phyloP scores from a whole-genome alignment of 2,329 filamentous ascomycete species.

The Trichoderma sp. region DNA sequence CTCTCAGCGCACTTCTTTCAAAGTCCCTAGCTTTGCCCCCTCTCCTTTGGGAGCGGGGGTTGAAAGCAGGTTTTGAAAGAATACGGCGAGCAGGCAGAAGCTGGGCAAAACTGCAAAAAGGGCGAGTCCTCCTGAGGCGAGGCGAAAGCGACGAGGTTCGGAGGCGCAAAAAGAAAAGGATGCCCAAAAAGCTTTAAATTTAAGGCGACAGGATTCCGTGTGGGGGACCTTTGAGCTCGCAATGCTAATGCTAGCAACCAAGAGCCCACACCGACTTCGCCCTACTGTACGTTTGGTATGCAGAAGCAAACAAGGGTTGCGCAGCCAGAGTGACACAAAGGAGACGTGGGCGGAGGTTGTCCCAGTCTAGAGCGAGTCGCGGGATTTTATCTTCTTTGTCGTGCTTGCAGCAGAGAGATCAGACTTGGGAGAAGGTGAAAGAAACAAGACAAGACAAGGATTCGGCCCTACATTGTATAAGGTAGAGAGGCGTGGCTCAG shows the following conservation, averaged over 20 bases:
- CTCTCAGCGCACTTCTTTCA: slow-evolving; percentile 18
- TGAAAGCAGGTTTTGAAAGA: slow-evolving; percentile 22
- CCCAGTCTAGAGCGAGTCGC: slow-evolving; percentile 14
- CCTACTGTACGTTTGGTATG: background rate
- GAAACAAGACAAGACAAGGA: background rate
- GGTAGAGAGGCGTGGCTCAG: background rate
- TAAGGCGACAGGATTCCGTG: background rate
- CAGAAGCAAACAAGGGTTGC: slow-evolving; percentile 4
- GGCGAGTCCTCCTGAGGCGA: background rate
- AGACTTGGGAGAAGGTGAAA: background rate
- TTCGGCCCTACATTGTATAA: slow-evolving; percentile 5
- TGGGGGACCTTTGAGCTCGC: background rate
- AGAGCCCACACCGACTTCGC: slow-evolving; percentile 18
- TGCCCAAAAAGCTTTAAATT: slow-evolving; percentile 9
- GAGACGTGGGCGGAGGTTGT: slow-evolving; percentile 4
- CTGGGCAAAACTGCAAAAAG: background rate
- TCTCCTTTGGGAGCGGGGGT: slow-evolving; percentile 21
- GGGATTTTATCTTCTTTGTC: slow-evolving; percentile 1
- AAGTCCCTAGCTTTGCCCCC: slow-evolving; percentile 21
- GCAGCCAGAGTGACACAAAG: background rate
- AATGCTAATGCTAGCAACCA: background rate
- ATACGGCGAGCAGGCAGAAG: slow-evolving; percentile 6
- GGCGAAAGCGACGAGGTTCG: background rate
- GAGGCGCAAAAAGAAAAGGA: background rate
- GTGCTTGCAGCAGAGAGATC: background rate